Evolutionary conservation across 768 basidiomycete species (phyloP).

Genomic region (Mycena galopus): DNA sequence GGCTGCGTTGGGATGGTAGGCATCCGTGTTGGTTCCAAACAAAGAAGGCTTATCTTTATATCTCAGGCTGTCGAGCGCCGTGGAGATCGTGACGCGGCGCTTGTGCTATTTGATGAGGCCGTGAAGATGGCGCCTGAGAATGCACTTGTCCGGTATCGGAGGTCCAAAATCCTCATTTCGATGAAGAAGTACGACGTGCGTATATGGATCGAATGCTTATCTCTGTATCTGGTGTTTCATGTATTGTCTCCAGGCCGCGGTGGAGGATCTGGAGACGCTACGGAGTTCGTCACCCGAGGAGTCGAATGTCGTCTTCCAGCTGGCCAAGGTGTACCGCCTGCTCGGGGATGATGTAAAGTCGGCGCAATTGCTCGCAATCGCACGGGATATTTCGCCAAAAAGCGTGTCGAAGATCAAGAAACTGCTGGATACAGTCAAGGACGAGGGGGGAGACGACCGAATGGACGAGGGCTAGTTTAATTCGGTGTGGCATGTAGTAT

Average conservation of each 20-base stretch:
- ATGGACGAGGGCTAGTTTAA: conserved; percentile 81
- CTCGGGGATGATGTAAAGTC: conserved; percentile 84
- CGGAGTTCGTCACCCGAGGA: conserved; percentile 91
- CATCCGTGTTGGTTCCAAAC: conserved; percentile 44
- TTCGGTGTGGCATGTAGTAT: conserved; percentile 7
- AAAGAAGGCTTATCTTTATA: conserved; percentile 33
- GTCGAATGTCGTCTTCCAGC: conserved; percentile 96
- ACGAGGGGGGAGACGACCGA: conserved; percentile 69
- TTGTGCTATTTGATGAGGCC: conserved; percentile 86
- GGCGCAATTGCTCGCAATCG: conserved; percentile 87
- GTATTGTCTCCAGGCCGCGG: conserved; percentile 72
- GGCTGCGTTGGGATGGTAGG: conserved; percentile 97
- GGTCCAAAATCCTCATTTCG: conserved; percentile 91
- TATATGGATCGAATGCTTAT: conserved; percentile 34
- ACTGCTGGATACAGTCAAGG: conserved; percentile 77
- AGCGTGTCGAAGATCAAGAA: conserved; percentile 87
- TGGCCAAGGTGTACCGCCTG: conserved; percentile 91
- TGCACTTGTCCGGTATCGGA: conserved; percentile 93
- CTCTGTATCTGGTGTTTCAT: conserved; percentile 39
- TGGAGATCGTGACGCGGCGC: conserved; percentile 81
- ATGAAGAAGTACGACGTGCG: conserved; percentile 88
- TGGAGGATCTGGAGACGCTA: conserved; percentile 84
- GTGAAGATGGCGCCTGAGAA: conserved; percentile 86
- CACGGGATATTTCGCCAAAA: conserved; percentile 95
- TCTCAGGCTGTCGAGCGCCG: conserved; percentile 89